A percentile compares a stretch with the other conserved stretches of the same genome.
These are phyloP conservation scores for Paraglomus brasilianum DNA, from an alignment of 192 early-diverging fungal genomes.

Conservation along the genomic window DNA sequence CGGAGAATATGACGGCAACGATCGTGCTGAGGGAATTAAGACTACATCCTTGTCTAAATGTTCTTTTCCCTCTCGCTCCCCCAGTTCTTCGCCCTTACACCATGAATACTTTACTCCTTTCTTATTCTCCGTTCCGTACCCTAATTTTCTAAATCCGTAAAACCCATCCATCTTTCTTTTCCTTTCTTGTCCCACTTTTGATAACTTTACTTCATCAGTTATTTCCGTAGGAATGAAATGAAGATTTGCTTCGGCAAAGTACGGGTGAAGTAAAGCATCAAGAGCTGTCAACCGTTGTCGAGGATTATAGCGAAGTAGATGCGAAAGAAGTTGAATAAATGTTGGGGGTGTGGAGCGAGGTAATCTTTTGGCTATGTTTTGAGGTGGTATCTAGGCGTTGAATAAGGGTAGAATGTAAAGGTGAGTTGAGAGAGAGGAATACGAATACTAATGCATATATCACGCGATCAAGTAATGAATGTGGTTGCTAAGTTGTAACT, in stretches of 20 bases:
- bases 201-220: not conserved
- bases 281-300: conserved; percentile 17
- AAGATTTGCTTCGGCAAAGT: conserved; percentile 17
- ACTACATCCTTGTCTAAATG: no score
- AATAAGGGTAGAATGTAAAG: not conserved
- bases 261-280: conserved; percentile 15
- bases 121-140: conserved; percentile 4
- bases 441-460: no score
- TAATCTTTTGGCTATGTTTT: conserved; percentile 6
- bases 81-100: conserved; percentile 6
- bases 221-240: not conserved
- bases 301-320: conserved; percentile 25
- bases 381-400: not conserved
- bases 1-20: no score
- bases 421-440: no score
- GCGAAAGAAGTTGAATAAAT: conserved; percentile 22
- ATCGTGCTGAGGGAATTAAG: no score
- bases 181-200: not conserved
- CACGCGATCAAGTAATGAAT: no score
- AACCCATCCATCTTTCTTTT: conserved; percentile 16
- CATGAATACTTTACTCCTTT: conserved; percentile 12
- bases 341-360: not conserved
- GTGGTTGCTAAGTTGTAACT: no score
- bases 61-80: no score
- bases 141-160: conserved; percentile 1